These are phyloP conservation scores for Aspergillus fumigatiaffinis DNA, from an alignment of 2,329 filamentous ascomycete genomes.

Conservation along the genomic window DNA sequence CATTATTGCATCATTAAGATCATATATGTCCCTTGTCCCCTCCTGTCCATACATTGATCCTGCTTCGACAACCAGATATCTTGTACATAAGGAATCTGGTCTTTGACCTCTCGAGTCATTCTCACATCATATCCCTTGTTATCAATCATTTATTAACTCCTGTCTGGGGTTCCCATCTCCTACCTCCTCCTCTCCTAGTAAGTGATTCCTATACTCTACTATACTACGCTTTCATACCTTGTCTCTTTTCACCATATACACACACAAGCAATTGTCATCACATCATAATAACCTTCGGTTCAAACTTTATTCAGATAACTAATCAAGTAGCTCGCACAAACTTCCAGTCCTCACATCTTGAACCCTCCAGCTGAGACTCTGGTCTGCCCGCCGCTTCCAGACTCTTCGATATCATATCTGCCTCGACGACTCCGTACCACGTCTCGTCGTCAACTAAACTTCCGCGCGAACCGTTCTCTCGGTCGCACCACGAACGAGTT, in stretches of 20 bases:
- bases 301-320: not conserved
- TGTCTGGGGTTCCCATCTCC: not conserved
- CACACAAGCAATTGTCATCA: not conserved
- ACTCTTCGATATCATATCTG: slow-evolving; percentile 20
- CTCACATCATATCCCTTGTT: not conserved
- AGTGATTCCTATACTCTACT: not conserved
- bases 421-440: slow-evolving; percentile 4
- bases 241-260: not conserved
- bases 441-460: slow-evolving; percentile 8
- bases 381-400: slow-evolving; percentile 21
- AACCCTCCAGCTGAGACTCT: slow-evolving; percentile 1
- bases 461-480: slow-evolving; percentile 9
- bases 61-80: not conserved
- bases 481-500: slow-evolving; percentile 19
- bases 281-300: not conserved
- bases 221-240: not conserved
- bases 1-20: not conserved
- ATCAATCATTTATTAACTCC: not conserved
- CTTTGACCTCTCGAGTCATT: not conserved
- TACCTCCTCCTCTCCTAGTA: not conserved
- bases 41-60: not conserved
- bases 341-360: not conserved
- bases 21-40: not conserved
- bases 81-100: not conserved
- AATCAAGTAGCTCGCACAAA: not conserved